A percentile compares a stretch with the other conserved stretches of the same genome.
Conservation (phyloP, 1,284 basidiomycete species). For the Pseudozyma thailandica region DNA sequence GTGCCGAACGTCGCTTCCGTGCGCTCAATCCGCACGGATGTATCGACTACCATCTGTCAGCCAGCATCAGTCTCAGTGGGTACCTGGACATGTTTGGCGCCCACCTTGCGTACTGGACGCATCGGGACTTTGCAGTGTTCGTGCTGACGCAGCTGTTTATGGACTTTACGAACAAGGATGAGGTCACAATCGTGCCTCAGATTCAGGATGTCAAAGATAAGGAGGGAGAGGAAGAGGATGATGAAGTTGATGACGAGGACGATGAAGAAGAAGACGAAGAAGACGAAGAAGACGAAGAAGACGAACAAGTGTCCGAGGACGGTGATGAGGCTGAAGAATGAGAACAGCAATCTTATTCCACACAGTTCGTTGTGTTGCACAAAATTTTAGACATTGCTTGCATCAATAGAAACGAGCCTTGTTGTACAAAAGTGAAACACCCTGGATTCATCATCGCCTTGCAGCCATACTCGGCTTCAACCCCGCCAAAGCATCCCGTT, state of each 20-base stretch:
- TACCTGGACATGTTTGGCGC: constrained; percentile 60
- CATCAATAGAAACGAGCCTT: constrained; percentile 3
- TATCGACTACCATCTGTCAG: constrained; percentile 57
- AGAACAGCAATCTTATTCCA: not conserved
- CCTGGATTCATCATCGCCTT: not conserved
- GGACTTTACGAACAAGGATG: constrained; percentile 33
- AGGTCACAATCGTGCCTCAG: constrained; percentile 34
- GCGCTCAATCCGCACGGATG: constrained; percentile 65
- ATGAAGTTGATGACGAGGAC: constrained; percentile 51
- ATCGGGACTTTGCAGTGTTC: constrained; percentile 57
- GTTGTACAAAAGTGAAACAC: constrained; percentile 15
- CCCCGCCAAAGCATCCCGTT: not conserved
- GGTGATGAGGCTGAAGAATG: not conserved
- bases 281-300: not conserved
- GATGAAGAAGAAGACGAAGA: constrained; percentile 8
- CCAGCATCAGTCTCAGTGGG: constrained; percentile 39
- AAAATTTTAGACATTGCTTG: not conserved
- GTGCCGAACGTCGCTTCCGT: constrained; percentile 51
- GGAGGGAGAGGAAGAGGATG: constrained; percentile 43
- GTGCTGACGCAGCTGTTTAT: constrained; percentile 59
- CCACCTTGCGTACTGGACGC: constrained; percentile 63
- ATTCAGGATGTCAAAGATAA: constrained; percentile 17
- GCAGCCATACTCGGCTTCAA: constrained; percentile 11
- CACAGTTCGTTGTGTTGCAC: not conserved
- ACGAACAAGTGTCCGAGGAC: not conserved